phyloP scores from a whole-genome alignment of 768 basidiomycete species.

The Macrolepiota dolichaula region DNA sequence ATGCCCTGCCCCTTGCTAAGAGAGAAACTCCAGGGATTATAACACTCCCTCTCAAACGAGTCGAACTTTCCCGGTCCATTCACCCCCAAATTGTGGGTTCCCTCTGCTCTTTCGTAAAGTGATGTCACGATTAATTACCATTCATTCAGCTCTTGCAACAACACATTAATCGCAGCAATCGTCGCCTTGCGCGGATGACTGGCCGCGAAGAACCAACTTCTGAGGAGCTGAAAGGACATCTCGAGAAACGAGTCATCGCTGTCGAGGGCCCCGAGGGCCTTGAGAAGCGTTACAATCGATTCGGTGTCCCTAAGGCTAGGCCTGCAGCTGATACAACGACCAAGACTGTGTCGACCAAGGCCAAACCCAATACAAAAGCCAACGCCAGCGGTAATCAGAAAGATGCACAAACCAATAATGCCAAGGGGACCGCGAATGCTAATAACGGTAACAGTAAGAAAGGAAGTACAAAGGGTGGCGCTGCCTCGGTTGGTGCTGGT shows the following conservation, averaged over 20 bases:
- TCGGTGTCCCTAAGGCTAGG: constrained; percentile 18
- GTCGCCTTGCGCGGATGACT: constrained; percentile 56
- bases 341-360: constrained; percentile 12
- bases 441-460: not conserved
- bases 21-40: constrained; percentile 27
- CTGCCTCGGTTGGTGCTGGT: too few relatives aligned
- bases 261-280: constrained; percentile 27
- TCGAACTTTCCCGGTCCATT: constrained; percentile 23
- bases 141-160: constrained; percentile 51
- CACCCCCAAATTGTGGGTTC: constrained; percentile 35
- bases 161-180: constrained; percentile 51
- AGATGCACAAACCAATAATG: not conserved
- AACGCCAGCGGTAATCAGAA: not conserved
- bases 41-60: constrained; percentile 42
- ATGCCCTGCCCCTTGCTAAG: constrained; percentile 38
- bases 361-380: constrained; percentile 24
- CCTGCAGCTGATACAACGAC: constrained; percentile 5
- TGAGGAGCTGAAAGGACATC: constrained; percentile 30
- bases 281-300: constrained; percentile 25
- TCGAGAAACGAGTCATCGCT: constrained; percentile 38
- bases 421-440: not conserved
- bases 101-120: not conserved
- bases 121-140: constrained; percentile 4
- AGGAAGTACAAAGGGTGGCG: not conserved
- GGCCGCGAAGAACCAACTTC: constrained; percentile 37